Conservation (phyloP, 257 asterid species). For the Rubia yunnanensis region DNA sequence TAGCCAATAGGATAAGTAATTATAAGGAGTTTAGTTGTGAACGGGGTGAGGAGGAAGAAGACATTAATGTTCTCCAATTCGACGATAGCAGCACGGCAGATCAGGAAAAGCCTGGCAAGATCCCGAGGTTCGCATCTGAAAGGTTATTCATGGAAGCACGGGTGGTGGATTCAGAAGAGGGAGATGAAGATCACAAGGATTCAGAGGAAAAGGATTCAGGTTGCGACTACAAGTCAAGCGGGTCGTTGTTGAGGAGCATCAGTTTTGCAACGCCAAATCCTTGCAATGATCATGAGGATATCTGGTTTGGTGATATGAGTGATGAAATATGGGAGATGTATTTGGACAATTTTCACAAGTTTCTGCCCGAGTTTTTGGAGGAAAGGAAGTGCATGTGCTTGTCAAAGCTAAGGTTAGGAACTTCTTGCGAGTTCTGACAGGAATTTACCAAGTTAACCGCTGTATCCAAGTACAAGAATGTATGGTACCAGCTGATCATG, state of each 20-base stretch:
- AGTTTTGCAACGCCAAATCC: slow-evolving; percentile 50
- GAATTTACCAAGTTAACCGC: neutral
- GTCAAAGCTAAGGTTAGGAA: slow-evolving; percentile 71
- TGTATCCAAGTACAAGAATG: neutral
- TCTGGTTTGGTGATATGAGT: slow-evolving; percentile 62
- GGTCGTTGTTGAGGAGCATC: slow-evolving; percentile 54
- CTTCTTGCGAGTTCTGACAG: slow-evolving; percentile 72
- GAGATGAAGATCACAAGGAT: slow-evolving; percentile 9
- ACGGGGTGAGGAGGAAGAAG: slow-evolving; percentile 31
- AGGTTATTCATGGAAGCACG: slow-evolving; percentile 16
- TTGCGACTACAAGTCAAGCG: slow-evolving; percentile 16
- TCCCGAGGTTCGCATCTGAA: slow-evolving; percentile 38
- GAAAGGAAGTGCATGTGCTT: slow-evolving; percentile 56
- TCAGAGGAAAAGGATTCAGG: slow-evolving; percentile 4
- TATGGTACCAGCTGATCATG: neutral
- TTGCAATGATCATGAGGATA: slow-evolving; percentile 43
- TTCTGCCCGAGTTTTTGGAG: slow-evolving; percentile 59
- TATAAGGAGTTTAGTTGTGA: slow-evolving; percentile 12
- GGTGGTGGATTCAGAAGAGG: slow-evolving; percentile 13
- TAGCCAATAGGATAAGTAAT: slow-evolving; percentile 21
- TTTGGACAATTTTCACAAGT: slow-evolving; percentile 48
- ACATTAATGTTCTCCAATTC: slow-evolving; percentile 34
- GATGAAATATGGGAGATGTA: slow-evolving; percentile 50
- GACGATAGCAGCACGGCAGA: slow-evolving; percentile 18
- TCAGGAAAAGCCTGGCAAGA: slow-evolving; percentile 36